A percentile compares a stretch with the other conserved stretches of the same genome.
These are phyloP conservation scores for Lipomyces orientalis DNA, from an alignment of 805 yeast species.

Conservation along the genomic window DNA sequence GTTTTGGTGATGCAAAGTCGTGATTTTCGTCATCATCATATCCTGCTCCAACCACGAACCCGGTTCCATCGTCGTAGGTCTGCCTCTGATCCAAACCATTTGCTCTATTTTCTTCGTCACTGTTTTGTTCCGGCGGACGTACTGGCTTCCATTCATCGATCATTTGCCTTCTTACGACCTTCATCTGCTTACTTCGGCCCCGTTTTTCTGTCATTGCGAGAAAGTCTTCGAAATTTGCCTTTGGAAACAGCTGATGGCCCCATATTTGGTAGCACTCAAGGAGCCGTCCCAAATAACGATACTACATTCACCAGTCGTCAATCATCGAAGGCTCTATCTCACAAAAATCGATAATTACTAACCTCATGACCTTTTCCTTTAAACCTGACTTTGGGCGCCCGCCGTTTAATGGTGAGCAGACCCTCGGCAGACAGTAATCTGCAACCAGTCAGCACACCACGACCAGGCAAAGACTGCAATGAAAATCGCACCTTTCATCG, in stretches of 20 bases:
- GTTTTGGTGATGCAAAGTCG: neutral
- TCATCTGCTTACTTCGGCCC: slow-evolving; percentile 53
- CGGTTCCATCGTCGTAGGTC: slow-evolving; percentile 19
- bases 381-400: slow-evolving; percentile 42
- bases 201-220: slow-evolving; percentile 57
- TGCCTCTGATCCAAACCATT: slow-evolving; percentile 6
- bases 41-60: slow-evolving; percentile 24
- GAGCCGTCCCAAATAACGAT: slow-evolving; percentile 56
- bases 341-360: neutral
- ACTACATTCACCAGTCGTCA: slow-evolving; percentile 24
- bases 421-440: slow-evolving; percentile 62
- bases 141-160: slow-evolving; percentile 31
- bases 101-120: neutral
- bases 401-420: slow-evolving; percentile 53
- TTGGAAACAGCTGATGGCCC: slow-evolving; percentile 80
- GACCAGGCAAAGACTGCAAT: neutral
- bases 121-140: neutral
- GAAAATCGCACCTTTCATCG: slow-evolving; percentile 40
- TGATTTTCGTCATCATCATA: neutral
- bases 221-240: slow-evolving; percentile 77
- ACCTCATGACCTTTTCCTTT: slow-evolving; percentile 53
- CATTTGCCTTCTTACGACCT: slow-evolving; percentile 39
- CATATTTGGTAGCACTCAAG: slow-evolving; percentile 69
- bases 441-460: neutral
- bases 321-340: neutral